Evolutionary conservation across 257 asterid genomes (phyloP), one percentile per base, ranked within the genome.

Genomic region (Misopates orontium): DNA sequence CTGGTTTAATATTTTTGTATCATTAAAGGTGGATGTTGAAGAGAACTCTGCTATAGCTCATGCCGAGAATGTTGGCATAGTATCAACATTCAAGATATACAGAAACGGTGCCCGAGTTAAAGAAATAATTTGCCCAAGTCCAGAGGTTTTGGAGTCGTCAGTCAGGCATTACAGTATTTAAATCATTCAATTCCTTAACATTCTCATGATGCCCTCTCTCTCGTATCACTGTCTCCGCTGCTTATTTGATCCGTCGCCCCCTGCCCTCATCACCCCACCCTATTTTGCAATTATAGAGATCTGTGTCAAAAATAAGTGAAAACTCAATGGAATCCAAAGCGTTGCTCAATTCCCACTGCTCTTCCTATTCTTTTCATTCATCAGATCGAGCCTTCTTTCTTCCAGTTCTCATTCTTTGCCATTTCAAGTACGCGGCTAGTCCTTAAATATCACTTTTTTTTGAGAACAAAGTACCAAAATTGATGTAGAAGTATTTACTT

Each of bases 71-170:
- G 91, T 92, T 15, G 81, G 84, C 64, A 78, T 77, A 56, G 87
- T 77, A 8, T 97, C 98, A 8, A 87, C 96, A 12, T 71, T 92
- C 81, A 89, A 87, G 87, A 84, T 92, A 45, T 92, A 89, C 82
- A 78, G 73, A 60, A 81, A 67, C 18, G 84, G 95, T 13, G 65
- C 14, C 69, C 82, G 91, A 24, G 84, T 89, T 75, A 89, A 87
- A 82, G 97, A 92, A 76, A 79, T 92, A 87, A 58, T 89, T 56
- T 79, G 82, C 82, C 97, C 98, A 3, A 85, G 82, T 67, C 87
- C 80, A 8, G 95, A 92, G 80, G 86, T 81, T 56, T 74, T 92
- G 76, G 98, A 92, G 81, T 74, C 96, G 17, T 85, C 95, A 32
- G 85, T 89, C 81, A 87, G 88, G 80, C 95, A 84, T 75, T 87